Evolutionary conservation across 2,329 filamentous ascomycete genomes (phyloP), one percentile per base, ranked within the genome.

Genomic region (Sclerotiophoma versabilis): DNA sequence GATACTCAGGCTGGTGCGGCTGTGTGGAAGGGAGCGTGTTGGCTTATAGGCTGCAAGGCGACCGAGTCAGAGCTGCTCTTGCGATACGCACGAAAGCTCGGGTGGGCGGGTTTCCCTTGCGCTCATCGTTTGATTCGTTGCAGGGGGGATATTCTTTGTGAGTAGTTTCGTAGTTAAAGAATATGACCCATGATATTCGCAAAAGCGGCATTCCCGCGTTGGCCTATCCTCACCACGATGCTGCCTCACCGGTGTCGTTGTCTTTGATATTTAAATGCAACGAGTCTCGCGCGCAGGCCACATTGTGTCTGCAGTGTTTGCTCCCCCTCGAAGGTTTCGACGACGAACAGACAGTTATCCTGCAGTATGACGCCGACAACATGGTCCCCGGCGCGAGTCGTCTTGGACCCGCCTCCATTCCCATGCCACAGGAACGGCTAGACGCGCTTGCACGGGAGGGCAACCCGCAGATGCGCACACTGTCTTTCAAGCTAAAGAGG

Each of bases 341-440:
- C 7, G 47, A 58, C 5, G 36, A 34, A 37, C 60, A 63, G 34
- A 38, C 48, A 8, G 63, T 66, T 23, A 52, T 57, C 19, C 43
- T 66, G 12, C 48, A 56, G n/a, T 65, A 63, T 39, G 46, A 62
- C 52, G 62, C 62, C 42, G 49, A 61, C 38, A 53, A 62, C 38
- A 22, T 66, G 5, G 51, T 55, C 14, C 58, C 51, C 38, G 58
- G 49, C 37, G 41, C 45, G 29, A 51, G 34, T 9, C 50, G 37
- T 11, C 45, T 63, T 12, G 23, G 49, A 4, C 29, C 53, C n/a
- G 48, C 43, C 1, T 44, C 41, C 12, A 54, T 53, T 19, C 29
- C 37, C 9, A 29, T 53, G 2, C 49, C 43, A 1, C 49, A 53
- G 26, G 5, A 32, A 3, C 53, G 34, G n/a, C 39, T 63, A 30